Percentiles rank a stretch among this genome's conserved stretches.
These are phyloP conservation scores for Cyclotella atomus DNA, from an alignment of 108 stramenopile species.

Conservation along the genomic window DNA sequence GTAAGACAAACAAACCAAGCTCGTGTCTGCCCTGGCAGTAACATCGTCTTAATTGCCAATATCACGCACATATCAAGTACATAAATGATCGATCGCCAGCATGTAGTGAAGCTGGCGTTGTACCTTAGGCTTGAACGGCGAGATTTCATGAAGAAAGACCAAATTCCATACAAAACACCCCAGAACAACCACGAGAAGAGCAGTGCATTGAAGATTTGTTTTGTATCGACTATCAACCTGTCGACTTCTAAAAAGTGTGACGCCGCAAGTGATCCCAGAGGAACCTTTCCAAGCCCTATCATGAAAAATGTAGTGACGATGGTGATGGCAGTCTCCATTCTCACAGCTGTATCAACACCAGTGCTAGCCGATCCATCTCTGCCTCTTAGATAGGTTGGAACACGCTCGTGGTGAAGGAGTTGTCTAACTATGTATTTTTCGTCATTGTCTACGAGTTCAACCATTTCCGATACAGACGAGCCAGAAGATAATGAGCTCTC, in stretches of 20 bases:
- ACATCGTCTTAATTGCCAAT: conserved; percentile 20
- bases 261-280: too few species aligned
- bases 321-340: conserved; percentile 43
- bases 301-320: conserved; percentile 44
- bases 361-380: conserved; percentile 35
- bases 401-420: conserved; percentile 37
- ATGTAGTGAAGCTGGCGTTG: neutral
- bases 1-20: conserved; percentile 15
- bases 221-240: neutral
- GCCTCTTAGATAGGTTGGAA: conserved; percentile 24
- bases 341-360: conserved; percentile 47
- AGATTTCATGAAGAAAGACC: conserved; percentile 35
- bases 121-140: conserved; percentile 6
- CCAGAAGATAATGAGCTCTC: neutral
- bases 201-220: neutral
- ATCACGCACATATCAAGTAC: conserved; percentile 37
- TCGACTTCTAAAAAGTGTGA: conserved; percentile 6
- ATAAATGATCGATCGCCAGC: conserved; percentile 17
- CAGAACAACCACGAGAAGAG: conserved; percentile 43
- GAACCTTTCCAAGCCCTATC: conserved; percentile 47
- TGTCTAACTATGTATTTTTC: conserved; percentile 46
- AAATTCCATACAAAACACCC: conserved; percentile 44
- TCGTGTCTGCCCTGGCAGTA: conserved; percentile 9
- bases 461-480: neutral
- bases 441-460: neutral